phyloP scores from a whole-genome alignment of 1,284 basidiomycete species.

The Cutaneotrichosporon daszewskae region DNA sequence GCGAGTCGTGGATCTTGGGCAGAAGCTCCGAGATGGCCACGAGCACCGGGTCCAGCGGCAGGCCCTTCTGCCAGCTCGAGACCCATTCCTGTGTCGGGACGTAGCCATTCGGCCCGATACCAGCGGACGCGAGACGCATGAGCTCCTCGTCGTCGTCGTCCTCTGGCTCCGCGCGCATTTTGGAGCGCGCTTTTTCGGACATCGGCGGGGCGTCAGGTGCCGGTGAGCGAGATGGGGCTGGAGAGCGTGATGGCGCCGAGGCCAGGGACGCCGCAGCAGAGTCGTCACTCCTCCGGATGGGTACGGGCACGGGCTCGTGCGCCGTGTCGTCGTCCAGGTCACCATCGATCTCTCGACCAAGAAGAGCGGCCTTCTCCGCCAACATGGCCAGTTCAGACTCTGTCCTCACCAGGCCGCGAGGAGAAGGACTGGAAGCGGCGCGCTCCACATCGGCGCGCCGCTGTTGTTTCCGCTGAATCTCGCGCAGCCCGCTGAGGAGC shows the following conservation, averaged over 20 bases:
- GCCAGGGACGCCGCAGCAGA: neutral
- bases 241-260: neutral
- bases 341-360: slow-evolving; percentile 29
- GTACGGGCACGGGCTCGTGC: neutral
- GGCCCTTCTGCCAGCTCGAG: slow-evolving; percentile 48
- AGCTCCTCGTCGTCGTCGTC: slow-evolving; percentile 55
- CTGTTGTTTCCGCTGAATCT: slow-evolving; percentile 68
- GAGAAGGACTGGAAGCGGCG: neutral
- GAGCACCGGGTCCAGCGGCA: slow-evolving; percentile 75
- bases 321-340: slow-evolving; percentile 15
- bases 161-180: slow-evolving; percentile 57
- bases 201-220: slow-evolving; percentile 40
- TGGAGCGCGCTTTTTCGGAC: slow-evolving; percentile 80
- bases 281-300: neutral
- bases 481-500: slow-evolving; percentile 69
- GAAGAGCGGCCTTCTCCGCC: slow-evolving; percentile 42
- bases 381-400: slow-evolving; percentile 41
- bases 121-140: slow-evolving; percentile 59
- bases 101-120: slow-evolving; percentile 79
- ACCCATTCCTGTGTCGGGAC: slow-evolving; percentile 93
- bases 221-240: slow-evolving; percentile 4
- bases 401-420: slow-evolving; percentile 21
- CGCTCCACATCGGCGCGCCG: slow-evolving; percentile 54
- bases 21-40: slow-evolving; percentile 76
- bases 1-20: slow-evolving; percentile 76